A percentile compares a stretch with the other conserved stretches of the same genome.
These are phyloP conservation scores for Penicillium soppii DNA, from an alignment of 495 filamentous ascomycete genomes.

Conservation along the genomic window DNA sequence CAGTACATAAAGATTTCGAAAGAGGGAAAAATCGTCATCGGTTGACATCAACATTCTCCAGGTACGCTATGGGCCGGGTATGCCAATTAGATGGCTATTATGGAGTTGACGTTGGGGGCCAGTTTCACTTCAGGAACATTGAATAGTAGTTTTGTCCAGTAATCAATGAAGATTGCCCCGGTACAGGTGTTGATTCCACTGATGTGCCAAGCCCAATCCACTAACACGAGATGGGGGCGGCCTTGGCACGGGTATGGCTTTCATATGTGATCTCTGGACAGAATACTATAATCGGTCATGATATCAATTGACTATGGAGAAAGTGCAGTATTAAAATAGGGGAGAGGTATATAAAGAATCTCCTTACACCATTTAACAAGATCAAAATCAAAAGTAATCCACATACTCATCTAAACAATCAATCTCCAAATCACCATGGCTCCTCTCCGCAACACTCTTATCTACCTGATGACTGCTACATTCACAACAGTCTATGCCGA, in stretches of 20 bases:
- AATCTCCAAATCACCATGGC: slow-evolving; percentile 1
- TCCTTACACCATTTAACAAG: too few relatives aligned
- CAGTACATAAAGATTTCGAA: too few relatives aligned
- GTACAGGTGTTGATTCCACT: too few relatives aligned
- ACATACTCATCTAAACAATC: not conserved
- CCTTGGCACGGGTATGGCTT: not conserved
- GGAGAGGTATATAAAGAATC: not conserved
- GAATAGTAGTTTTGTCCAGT: too few relatives aligned
- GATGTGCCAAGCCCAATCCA: not conserved
- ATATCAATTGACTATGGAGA: not conserved
- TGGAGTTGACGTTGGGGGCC: too few relatives aligned
- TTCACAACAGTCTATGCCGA: slow-evolving; percentile 13
- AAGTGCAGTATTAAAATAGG: not conserved
- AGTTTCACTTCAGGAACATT: too few relatives aligned
- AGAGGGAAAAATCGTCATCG: too few relatives aligned
- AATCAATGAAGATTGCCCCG: too few relatives aligned
- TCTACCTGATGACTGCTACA: slow-evolving; percentile 11
- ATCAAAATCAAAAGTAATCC: not conserved
- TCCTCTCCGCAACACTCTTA: slow-evolving; percentile 10
- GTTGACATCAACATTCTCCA: too few relatives aligned
- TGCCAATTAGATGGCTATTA: too few relatives aligned
- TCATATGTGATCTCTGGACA: not conserved
- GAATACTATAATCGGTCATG: not conserved
- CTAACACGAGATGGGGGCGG: not conserved
- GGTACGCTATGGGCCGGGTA: too few relatives aligned